phyloP scores from a whole-genome alignment of 2,329 filamentous ascomycete genomes.

The Neocucurbitaria cava region DNA sequence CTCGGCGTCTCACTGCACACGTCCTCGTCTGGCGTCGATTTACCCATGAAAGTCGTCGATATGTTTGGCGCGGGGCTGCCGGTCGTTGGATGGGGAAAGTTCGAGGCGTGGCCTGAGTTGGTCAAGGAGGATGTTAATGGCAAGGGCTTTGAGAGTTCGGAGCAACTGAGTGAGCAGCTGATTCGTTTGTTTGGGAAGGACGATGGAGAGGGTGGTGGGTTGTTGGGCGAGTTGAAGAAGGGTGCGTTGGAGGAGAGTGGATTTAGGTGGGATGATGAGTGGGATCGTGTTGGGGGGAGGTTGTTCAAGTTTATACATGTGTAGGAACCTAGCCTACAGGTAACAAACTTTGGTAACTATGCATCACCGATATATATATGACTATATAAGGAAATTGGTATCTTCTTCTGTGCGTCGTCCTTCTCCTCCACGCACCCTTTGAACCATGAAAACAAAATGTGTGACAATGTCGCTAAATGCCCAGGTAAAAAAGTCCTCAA shows the following conservation, averaged over 20 bases:
- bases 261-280: constrained; percentile 89
- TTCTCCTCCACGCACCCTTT: neutral
- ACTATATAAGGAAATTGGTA: neutral
- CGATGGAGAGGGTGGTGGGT: constrained; percentile 54
- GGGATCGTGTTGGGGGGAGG: constrained; percentile 81
- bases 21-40: constrained; percentile 90
- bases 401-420: neutral
- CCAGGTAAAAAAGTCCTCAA: neutral
- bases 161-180: constrained; percentile 70
- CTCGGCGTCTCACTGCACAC: constrained; percentile 91
- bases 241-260: constrained; percentile 78
- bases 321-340: too few relatives aligned
- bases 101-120: constrained; percentile 90
- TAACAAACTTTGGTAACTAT: neutral
- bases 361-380: neutral
- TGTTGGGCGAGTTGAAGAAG: constrained; percentile 67
- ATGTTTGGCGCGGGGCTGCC: constrained; percentile 97
- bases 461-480: neutral
- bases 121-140: constrained; percentile 88
- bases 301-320: constrained; percentile 58
- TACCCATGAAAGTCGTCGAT: constrained; percentile 99
- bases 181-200: constrained; percentile 65
- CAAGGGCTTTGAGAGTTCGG: constrained; percentile 77
- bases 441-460: too few relatives aligned
- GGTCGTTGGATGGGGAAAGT: constrained; percentile 83